phyloP scores from a whole-genome alignment of 2,329 filamentous ascomycete genomes.

The Phoma sp. region DNA sequence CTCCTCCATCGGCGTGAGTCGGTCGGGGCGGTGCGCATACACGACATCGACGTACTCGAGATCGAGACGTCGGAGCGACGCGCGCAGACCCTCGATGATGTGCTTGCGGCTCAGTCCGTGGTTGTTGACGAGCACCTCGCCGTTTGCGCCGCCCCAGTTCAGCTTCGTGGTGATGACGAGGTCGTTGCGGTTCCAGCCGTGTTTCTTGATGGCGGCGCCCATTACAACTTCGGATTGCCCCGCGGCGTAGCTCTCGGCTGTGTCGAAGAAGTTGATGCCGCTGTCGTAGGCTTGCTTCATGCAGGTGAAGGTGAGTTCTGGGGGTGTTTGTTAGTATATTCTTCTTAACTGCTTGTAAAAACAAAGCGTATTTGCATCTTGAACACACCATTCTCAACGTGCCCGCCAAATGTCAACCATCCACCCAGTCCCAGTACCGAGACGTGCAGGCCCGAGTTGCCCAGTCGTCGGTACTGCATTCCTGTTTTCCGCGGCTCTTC shows the following conservation, averaged over 20 bases:
- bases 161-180: slow-evolving; percentile 60
- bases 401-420: slow-evolving; percentile 70
- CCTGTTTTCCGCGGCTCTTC: slow-evolving; percentile 41
- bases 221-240: slow-evolving; percentile 63
- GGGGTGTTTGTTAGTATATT: neutral
- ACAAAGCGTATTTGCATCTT: slow-evolving; percentile 15
- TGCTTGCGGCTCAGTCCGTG: slow-evolving; percentile 73
- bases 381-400: slow-evolving; percentile 67
- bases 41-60: slow-evolving; percentile 72
- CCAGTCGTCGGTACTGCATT: slow-evolving; percentile 71
- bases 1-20: slow-evolving; percentile 73
- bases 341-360: too few relatives aligned
- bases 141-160: slow-evolving; percentile 66
- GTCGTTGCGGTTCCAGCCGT: slow-evolving; percentile 54
- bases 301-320: slow-evolving; percentile 62
- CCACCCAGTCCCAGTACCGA: slow-evolving; percentile 71
- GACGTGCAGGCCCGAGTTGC: slow-evolving; percentile 75
- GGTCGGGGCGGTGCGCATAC: slow-evolving; percentile 73
- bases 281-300: slow-evolving; percentile 62
- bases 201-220: slow-evolving; percentile 63
- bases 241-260: slow-evolving; percentile 52
- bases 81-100: slow-evolving; percentile 70
- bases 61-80: slow-evolving; percentile 63
- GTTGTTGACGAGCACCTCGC: slow-evolving; percentile 64
- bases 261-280: slow-evolving; percentile 53